A percentile compares a stretch with the other conserved stretches of the same genome.
These are phyloP conservation scores for Calendula officinalis DNA, from an alignment of 129 eudicot genomes.

Conservation along the genomic window DNA sequence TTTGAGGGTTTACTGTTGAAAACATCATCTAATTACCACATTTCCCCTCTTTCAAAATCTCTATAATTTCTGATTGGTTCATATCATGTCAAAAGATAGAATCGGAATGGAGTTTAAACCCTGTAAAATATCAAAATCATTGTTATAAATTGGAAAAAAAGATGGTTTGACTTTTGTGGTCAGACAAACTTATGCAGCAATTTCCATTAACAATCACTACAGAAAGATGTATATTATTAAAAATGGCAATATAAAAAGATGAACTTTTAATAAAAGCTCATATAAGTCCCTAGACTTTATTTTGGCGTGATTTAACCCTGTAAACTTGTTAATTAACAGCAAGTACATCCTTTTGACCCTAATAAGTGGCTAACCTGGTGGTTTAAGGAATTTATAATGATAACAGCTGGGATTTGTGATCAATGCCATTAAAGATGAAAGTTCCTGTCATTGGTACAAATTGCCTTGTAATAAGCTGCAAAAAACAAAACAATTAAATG, in stretches of 20 bases:
- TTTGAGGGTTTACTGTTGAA: background rate
- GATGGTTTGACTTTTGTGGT: slow-evolving; percentile 5
- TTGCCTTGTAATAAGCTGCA: slow-evolving; percentile 46
- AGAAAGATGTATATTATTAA: background rate
- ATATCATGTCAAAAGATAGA: slow-evolving; percentile 17
- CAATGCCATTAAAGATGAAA: slow-evolving; percentile 86
- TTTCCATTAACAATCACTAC: background rate
- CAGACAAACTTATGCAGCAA: slow-evolving; percentile 3
- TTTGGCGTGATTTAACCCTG: background rate
- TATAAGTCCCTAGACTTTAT: background rate
- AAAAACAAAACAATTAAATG: slow-evolving; percentile 10
- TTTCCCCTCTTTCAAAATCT: background rate
- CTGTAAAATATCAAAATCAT: background rate
- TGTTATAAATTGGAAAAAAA: background rate
- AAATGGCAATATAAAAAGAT: background rate
- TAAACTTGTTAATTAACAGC: background rate
- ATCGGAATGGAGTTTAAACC: background rate
- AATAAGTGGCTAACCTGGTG: slow-evolving; percentile 19
- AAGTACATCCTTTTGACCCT: too few species aligned
- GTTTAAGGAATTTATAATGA: slow-evolving; percentile 33
- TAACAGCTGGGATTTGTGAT: slow-evolving; percentile 86
- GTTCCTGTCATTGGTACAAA: slow-evolving; percentile 92
- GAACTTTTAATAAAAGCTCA: background rate
- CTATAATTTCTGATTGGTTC: background rate
- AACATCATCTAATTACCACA: background rate